Conservation (phyloP, 176 grass and related monocot species). For the Metroxylon sagu region DNA sequence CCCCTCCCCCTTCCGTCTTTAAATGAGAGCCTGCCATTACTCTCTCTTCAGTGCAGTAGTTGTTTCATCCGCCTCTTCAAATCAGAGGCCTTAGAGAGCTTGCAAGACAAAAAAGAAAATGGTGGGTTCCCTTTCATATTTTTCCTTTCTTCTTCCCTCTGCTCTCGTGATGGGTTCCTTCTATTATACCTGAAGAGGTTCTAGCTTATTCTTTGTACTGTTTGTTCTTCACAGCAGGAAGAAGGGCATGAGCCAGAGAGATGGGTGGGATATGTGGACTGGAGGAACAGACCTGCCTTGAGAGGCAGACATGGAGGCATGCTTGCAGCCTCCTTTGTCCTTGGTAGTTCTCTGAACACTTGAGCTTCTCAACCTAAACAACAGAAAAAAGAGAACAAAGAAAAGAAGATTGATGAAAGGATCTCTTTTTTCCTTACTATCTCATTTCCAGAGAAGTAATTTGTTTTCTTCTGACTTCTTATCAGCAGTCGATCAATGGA, state of each 20-base stretch:
- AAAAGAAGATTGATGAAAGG: no score
- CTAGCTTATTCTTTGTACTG: no score
- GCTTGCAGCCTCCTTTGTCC: constrained; percentile 78
- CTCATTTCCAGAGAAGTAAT: no score
- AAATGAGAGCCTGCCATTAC: constrained; percentile 19
- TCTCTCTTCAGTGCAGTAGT: constrained; percentile 1
- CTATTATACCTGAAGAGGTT: no score
- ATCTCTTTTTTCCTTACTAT: no score
- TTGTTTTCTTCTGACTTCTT: no score
- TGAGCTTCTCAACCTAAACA: no score
- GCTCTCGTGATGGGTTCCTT: neutral
- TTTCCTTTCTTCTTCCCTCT: neutral
- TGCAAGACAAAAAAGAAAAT: neutral
- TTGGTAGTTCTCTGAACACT: constrained; percentile 37
- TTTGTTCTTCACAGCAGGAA: constrained; percentile 30
- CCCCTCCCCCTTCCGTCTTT: constrained; percentile 12
- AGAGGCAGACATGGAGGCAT: constrained; percentile 85
- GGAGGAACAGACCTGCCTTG: constrained; percentile 68
- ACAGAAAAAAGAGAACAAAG: no score
- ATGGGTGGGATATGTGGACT: constrained; percentile 90
- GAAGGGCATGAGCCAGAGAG: constrained; percentile 34
- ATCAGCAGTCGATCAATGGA: no score
- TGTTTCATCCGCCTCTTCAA: constrained; percentile 1
- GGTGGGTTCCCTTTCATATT: constrained; percentile 1
- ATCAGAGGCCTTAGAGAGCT: neutral